Base-by-base conservation (phyloP, 371 early-diverging fungal species). In the Lichtheimia ramosa region DNA sequence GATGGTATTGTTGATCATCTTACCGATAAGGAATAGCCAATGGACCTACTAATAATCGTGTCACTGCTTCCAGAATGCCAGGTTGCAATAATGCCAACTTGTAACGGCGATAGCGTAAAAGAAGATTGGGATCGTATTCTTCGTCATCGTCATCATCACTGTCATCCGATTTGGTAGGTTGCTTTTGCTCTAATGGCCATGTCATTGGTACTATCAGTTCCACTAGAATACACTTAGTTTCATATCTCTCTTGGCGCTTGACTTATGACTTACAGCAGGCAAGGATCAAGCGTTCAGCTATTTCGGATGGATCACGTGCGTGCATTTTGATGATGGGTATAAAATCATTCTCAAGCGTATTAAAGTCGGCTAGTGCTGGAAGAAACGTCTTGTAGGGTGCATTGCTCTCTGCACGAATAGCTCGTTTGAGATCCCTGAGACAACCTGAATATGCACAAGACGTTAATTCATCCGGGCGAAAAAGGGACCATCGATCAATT, bases 131-230 rank as follows among this genome's bases (percentile, higher is more conserved):
- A 48, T 75, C 72, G 10, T 78, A 76, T n/a, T 79, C 73, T 13
- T 77, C 68, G 15, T 62, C 64, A 16, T 85, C 81, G 27, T 78
- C 74, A 2, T 79, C 76, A 0, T 69, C 68, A 1, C 73, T 43
- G 5, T 79, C 76, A 1, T 69, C 68, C 0, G 72, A 41, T 10
- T 69, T 46, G 5, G 46, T 0, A 46, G n/a, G 46, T 46, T 46
- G n/a, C 68, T 57, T 62, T 52, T 79, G 66, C 15, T 67, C 65
- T 7, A 70, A 24, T 10, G 78, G 81, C 91, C 90, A 89, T 0
- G 91, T 90, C 84, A 89, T 79, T 0, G 89, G 87, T 2, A 89
- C 90, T 13, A 92, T 61, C n/a, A 92, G 53, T 62, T 92, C 89
- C 10, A 89, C 88, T 88, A 63, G 24, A 23, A n/a, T 2, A 25